Evolutionary conservation across 208 protist genomes (phyloP).

Genomic region (Dictyostelium gargantuum): DNA sequence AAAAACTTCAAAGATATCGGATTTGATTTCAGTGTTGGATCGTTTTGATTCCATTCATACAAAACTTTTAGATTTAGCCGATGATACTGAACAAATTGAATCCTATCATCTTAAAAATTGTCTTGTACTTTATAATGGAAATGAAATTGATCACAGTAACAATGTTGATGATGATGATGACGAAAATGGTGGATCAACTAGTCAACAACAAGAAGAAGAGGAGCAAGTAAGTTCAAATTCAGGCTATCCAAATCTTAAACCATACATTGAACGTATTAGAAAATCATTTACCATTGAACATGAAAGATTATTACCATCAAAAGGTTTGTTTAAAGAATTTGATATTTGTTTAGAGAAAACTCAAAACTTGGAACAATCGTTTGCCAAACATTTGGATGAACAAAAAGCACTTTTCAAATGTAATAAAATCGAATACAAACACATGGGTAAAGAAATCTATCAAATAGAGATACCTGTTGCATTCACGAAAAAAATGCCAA

Average conservation of each 20-base stretch:
- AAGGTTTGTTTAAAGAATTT: conserved; percentile 21
- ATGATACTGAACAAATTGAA: background rate
- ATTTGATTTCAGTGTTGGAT: conserved; percentile 63
- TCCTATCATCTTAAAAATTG: background rate
- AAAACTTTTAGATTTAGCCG: background rate
- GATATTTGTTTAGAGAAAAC: background rate
- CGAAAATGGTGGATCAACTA: background rate
- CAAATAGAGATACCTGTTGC: conserved; percentile 41
- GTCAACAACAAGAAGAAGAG: background rate
- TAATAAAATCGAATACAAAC: conserved; percentile 4
- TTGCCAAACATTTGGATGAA: conserved; percentile 8
- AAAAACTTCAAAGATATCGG: background rate
- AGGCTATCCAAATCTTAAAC: conserved; percentile 14
- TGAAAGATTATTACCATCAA: background rate
- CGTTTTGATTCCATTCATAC: conserved; percentile 20
- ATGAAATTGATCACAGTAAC: background rate
- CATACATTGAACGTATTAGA: background rate
- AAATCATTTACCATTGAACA: background rate
- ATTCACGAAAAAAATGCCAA: background rate
- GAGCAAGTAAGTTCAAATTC: background rate
- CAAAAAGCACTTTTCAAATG: background rate
- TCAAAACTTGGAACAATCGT: background rate
- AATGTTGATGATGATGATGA: background rate
- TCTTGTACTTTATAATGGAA: background rate
- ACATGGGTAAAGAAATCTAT: conserved; percentile 68